Conservation (phyloP, 2,329 filamentous ascomycete species). For the Pochonia chlamydosporia region DNA sequence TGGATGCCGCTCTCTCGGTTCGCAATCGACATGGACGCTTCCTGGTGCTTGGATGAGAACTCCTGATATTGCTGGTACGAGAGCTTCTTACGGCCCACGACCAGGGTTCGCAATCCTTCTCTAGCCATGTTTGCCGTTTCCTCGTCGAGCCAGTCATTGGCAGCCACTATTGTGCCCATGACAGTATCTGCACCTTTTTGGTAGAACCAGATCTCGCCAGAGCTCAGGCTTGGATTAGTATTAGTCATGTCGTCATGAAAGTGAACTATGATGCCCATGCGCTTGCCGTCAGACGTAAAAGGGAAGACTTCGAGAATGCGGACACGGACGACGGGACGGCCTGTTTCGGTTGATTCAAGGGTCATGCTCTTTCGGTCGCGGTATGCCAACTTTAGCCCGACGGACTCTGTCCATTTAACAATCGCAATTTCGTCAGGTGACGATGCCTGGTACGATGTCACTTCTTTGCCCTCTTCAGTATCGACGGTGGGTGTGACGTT, state of each 20-base stretch:
- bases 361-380: constrained; percentile 84
- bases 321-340: constrained; percentile 72
- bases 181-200: constrained; percentile 98
- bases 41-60: constrained; percentile 68
- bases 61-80: constrained; percentile 73
- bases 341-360: constrained; percentile 70
- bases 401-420: constrained; percentile 88
- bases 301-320: constrained; percentile 92
- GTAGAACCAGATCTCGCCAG: constrained; percentile 93
- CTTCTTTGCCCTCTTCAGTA: constrained; percentile 67
- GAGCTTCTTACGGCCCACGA: constrained; percentile 87
- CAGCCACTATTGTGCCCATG: constrained; percentile 90
- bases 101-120: constrained; percentile 87
- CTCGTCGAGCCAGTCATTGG: constrained; percentile 98
- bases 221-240: constrained; percentile 42
- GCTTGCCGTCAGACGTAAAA: constrained; percentile 95
- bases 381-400: constrained; percentile 77
- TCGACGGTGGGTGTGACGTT: constrained; percentile 86
- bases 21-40: constrained; percentile 74
- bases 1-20: constrained; percentile 80
- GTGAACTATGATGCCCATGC: constrained; percentile 94
- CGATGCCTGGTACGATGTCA: constrained; percentile 90
- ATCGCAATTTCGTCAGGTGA: constrained; percentile 98
- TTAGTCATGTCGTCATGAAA: constrained; percentile 58
- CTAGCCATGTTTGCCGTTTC: constrained; percentile 99